A percentile compares a stretch with the other conserved stretches of the same genome.
Evolutionary conservation across 768 basidiomycete species (phyloP).

Genomic region (Boletus rubroflammeus): DNA sequence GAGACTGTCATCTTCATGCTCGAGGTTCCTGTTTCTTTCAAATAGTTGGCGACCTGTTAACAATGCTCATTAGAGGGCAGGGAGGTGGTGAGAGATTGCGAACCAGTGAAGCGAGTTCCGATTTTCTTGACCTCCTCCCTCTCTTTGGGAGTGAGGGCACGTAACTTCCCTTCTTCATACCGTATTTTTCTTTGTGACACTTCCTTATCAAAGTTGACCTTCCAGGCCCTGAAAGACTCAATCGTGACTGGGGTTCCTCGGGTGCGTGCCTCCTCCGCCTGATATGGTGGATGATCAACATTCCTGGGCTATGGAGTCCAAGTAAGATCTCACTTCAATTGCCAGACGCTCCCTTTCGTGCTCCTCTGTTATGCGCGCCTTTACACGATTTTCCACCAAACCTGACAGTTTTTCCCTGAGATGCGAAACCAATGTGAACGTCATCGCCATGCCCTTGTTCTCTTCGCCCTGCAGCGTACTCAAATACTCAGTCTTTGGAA

Average conservation of each 20-base stretch:
- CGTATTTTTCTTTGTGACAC: constrained; percentile 50
- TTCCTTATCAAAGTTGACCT: constrained; percentile 72
- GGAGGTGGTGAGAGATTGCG: constrained; percentile 15
- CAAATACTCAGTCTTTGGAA: neutral
- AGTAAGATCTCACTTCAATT: constrained; percentile 57
- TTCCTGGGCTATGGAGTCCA: neutral
- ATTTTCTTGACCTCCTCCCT: constrained; percentile 77
- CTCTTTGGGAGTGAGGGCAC: constrained; percentile 70
- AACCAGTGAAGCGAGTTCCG: constrained; percentile 65
- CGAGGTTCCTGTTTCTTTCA: constrained; percentile 72
- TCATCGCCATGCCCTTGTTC: constrained; percentile 95
- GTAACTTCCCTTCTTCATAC: constrained; percentile 79
- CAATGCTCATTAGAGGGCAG: constrained; percentile 3
- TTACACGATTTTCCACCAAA: constrained; percentile 58
- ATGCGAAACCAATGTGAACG: constrained; percentile 87
- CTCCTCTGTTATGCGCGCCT: constrained; percentile 55
- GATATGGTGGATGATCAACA: constrained; percentile 6
- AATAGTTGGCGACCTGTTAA: constrained; percentile 87
- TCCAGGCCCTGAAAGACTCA: constrained; percentile 81
- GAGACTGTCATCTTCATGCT: constrained; percentile 69
- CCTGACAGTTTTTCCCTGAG: constrained; percentile 72
- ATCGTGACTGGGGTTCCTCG: constrained; percentile 89
- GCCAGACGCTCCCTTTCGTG: constrained; percentile 69
- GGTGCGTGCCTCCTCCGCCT: constrained; percentile 87
- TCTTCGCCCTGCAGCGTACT: constrained; percentile 60